Evolutionary conservation across 2,329 filamentous ascomycete genomes (phyloP).

Genomic region (Paecilomyces sp.): DNA sequence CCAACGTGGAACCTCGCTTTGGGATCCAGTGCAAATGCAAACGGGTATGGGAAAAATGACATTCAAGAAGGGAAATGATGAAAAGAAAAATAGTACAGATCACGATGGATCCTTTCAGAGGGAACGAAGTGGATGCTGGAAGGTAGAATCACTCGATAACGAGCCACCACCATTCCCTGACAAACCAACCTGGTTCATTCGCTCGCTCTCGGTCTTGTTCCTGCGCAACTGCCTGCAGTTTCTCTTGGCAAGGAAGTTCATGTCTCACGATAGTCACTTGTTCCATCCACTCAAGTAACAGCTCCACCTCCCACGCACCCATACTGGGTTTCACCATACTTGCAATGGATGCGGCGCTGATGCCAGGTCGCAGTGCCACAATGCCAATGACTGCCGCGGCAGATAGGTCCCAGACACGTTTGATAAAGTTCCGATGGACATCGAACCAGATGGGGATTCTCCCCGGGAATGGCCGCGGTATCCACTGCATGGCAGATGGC

Average conservation of each 20-base stretch:
- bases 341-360: conserved; percentile 26
- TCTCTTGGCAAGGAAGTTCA: background rate
- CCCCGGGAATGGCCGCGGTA: conserved; percentile 5
- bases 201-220: conserved; percentile 9
- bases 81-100: background rate
- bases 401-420: conserved; percentile 35
- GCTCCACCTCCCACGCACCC: conserved; percentile 34
- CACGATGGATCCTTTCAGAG: background rate
- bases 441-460: conserved; percentile 43
- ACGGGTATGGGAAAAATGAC: background rate
- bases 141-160: conserved; percentile 12
- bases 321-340: conserved; percentile 31
- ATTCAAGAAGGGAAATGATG: background rate
- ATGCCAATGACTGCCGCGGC: conserved; percentile 34
- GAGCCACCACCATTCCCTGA: conserved; percentile 38
- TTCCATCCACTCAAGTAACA: conserved; percentile 35
- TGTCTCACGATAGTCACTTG: conserved; percentile 16
- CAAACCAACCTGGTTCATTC: conserved; percentile 19
- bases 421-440: conserved; percentile 34
- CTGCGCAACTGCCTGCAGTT: conserved; percentile 12
- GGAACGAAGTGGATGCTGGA: background rate
- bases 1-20: background rate
- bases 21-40: background rate
- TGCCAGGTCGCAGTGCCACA: conserved; percentile 35
- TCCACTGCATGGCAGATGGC: background rate